phyloP scores from a whole-genome alignment of 148 eudicot genomes.

The Rhododendron mucronatum region DNA sequence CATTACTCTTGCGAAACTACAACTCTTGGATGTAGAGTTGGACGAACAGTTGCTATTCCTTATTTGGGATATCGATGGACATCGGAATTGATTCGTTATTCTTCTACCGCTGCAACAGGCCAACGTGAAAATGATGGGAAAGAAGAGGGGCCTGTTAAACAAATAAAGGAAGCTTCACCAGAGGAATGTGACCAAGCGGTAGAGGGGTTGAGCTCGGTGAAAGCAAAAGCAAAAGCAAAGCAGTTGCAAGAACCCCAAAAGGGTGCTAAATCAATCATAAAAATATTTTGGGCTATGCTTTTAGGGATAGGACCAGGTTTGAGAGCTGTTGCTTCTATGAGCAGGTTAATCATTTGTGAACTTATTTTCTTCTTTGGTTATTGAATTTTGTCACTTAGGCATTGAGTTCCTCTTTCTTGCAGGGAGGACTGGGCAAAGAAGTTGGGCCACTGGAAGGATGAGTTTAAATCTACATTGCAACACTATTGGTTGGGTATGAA shows the following conservation, averaged over 20 bases:
- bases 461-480: slow-evolving; percentile 57
- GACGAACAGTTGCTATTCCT: slow-evolving; percentile 23
- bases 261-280: slow-evolving; percentile 34
- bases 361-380: neutral
- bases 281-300: slow-evolving; percentile 49
- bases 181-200: slow-evolving; percentile 96
- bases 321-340: slow-evolving; percentile 75
- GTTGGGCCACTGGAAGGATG: slow-evolving; percentile 75
- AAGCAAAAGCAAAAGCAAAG: slow-evolving; percentile 67
- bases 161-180: slow-evolving; percentile 80
- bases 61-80: slow-evolving; percentile 30
- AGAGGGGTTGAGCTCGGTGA: slow-evolving; percentile 57
- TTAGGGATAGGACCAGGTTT: slow-evolving; percentile 82
- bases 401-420: slow-evolving; percentile 9
- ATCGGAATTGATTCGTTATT: slow-evolving; percentile 25
- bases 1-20: slow-evolving; percentile 24
- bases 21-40: slow-evolving; percentile 20
- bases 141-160: slow-evolving; percentile 43
- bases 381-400: neutral
- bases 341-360: slow-evolving; percentile 42
- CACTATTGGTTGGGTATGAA: slow-evolving; percentile 90
- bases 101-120: slow-evolving; percentile 48
- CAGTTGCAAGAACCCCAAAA: slow-evolving; percentile 45
- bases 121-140: slow-evolving; percentile 57
- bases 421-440: slow-evolving; percentile 91